Conservation (phyloP, 1,284 basidiomycete genomes). For the Trametes hirsuta region DNA sequence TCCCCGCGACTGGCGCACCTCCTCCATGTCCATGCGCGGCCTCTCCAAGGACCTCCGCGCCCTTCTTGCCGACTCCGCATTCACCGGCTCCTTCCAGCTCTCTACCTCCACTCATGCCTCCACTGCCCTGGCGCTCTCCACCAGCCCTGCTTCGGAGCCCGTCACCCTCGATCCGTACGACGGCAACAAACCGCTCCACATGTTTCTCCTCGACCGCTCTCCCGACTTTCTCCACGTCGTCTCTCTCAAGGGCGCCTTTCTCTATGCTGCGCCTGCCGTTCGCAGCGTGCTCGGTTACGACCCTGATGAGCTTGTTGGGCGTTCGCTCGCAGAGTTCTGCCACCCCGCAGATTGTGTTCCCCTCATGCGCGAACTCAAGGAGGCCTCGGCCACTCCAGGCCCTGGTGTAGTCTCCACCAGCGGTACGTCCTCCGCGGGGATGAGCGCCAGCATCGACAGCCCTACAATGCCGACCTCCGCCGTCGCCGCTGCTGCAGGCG, state of each 20-base stretch:
- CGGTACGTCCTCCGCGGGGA: slow-evolving; percentile 4
- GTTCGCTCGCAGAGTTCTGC: slow-evolving; percentile 77
- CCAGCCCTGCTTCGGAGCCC: slow-evolving; percentile 21
- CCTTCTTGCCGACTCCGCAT: slow-evolving; percentile 42
- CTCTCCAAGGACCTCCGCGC: slow-evolving; percentile 46
- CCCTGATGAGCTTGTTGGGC: slow-evolving; percentile 82
- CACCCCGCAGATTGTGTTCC: slow-evolving; percentile 91
- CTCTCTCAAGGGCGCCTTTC: slow-evolving; percentile 91
- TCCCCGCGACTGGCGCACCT: slow-evolving; percentile 41
- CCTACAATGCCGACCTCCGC: neutral
- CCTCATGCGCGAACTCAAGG: slow-evolving; percentile 92
- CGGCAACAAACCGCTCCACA: slow-evolving; percentile 54
- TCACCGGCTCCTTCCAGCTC: slow-evolving; percentile 42
- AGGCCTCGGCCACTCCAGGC: slow-evolving; percentile 52
- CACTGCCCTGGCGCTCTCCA: slow-evolving; percentile 27
- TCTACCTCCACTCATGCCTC: slow-evolving; percentile 35
- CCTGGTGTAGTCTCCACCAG: slow-evolving; percentile 10
- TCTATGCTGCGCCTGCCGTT: slow-evolving; percentile 89
- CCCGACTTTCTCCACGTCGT: slow-evolving; percentile 90
- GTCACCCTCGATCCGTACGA: slow-evolving; percentile 35
- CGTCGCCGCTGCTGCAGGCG: slow-evolving; percentile 28
- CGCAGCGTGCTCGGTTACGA: slow-evolving; percentile 77
- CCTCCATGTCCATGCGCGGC: slow-evolving; percentile 35
- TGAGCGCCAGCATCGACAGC: slow-evolving; percentile 7
- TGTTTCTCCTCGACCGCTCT: slow-evolving; percentile 69